A percentile compares a stretch with the other conserved stretches of the same genome.
Conservation (phyloP, 176 grass and related monocot genomes). For the Oryza nivara region DNA sequence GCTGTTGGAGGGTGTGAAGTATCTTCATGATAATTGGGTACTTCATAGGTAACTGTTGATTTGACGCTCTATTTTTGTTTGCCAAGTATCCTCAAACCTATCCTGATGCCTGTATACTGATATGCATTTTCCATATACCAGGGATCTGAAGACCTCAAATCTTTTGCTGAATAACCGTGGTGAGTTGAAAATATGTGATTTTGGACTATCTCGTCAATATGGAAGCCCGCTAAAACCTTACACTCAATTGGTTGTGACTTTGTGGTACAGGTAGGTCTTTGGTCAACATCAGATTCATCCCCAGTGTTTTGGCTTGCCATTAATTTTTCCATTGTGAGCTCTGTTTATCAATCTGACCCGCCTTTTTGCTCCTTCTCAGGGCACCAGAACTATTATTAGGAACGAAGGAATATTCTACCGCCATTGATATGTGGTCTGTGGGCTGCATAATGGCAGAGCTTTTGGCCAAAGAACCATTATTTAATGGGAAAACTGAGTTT, state of each 20-base stretch:
- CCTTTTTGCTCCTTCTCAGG: slow-evolving; percentile 48
- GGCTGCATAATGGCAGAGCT: slow-evolving; percentile 99
- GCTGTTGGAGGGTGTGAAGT: slow-evolving; percentile 88
- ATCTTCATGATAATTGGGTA: slow-evolving; percentile 98
- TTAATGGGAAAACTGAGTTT: slow-evolving; percentile 86
- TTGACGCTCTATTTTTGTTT: slow-evolving; percentile 12
- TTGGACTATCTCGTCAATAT: slow-evolving; percentile 98
- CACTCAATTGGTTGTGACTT: slow-evolving; percentile 99
- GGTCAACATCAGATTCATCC: slow-evolving; percentile 50
- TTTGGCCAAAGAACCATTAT: slow-evolving; percentile 95
- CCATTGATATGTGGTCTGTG: slow-evolving; percentile 99
- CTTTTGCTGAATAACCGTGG: slow-evolving; percentile 92
- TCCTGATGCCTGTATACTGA: slow-evolving; percentile 34
- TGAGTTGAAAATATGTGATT: slow-evolving; percentile 99
- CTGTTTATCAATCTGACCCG: slow-evolving; percentile 24
- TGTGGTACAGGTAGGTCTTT: slow-evolving; percentile 95
- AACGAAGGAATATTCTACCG: slow-evolving; percentile 97
- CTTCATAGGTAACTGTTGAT: slow-evolving; percentile 79
- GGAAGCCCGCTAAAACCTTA: slow-evolving; percentile 93
- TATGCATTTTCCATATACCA: slow-evolving; percentile 32
- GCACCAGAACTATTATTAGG: slow-evolving; percentile 92
- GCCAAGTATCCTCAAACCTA: not conserved
- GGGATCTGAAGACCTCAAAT: slow-evolving; percentile 97
- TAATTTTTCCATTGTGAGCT: slow-evolving; percentile 34
- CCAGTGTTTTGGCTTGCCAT: slow-evolving; percentile 52